A percentile compares a stretch with the other conserved stretches of the same genome.
phyloP scores from a whole-genome alignment of 495 filamentous ascomycete species.

The Hypoxylon perforatum region DNA sequence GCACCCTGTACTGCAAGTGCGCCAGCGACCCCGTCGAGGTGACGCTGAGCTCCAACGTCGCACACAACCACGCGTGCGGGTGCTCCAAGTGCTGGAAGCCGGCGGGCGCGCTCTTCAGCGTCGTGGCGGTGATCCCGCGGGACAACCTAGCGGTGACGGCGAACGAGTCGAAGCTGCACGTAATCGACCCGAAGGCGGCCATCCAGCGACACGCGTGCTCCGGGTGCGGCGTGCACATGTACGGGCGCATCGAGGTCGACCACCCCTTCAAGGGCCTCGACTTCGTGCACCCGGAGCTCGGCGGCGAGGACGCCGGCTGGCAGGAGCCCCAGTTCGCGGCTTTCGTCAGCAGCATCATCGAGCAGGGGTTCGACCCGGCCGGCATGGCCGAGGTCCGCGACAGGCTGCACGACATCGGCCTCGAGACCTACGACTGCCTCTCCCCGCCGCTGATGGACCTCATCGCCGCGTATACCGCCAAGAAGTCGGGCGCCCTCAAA shows the following conservation, averaged over 20 bases:
- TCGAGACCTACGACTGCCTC: constrained; percentile 67
- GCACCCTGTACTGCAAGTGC: constrained; percentile 67
- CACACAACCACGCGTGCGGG: constrained; percentile 74
- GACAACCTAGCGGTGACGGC: constrained; percentile 60
- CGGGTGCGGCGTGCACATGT: constrained; percentile 66
- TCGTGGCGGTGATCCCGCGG: constrained; percentile 65
- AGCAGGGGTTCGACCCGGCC: constrained; percentile 67
- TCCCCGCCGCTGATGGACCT: constrained; percentile 68
- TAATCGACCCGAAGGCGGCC: constrained; percentile 62
- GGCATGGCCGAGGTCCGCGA: constrained; percentile 61
- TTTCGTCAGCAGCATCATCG: constrained; percentile 69
- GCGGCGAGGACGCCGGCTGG: constrained; percentile 65
- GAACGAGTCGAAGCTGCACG: constrained; percentile 62
- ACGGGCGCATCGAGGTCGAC: constrained; percentile 68
- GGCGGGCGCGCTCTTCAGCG: constrained; percentile 64
- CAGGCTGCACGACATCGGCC: constrained; percentile 59
- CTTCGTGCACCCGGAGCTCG: constrained; percentile 70
- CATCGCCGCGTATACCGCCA: constrained; percentile 65
- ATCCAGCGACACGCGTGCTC: constrained; percentile 70
- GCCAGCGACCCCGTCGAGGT: constrained; percentile 60
- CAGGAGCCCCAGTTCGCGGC: constrained; percentile 72
- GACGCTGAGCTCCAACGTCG: constrained; percentile 61
- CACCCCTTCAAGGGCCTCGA: constrained; percentile 72
- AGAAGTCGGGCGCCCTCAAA: constrained; percentile 51
- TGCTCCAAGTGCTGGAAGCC: constrained; percentile 76